Base-by-base conservation (phyloP, 2,329 filamentous ascomycete genomes). In the Aplosporella prunicola region DNA sequence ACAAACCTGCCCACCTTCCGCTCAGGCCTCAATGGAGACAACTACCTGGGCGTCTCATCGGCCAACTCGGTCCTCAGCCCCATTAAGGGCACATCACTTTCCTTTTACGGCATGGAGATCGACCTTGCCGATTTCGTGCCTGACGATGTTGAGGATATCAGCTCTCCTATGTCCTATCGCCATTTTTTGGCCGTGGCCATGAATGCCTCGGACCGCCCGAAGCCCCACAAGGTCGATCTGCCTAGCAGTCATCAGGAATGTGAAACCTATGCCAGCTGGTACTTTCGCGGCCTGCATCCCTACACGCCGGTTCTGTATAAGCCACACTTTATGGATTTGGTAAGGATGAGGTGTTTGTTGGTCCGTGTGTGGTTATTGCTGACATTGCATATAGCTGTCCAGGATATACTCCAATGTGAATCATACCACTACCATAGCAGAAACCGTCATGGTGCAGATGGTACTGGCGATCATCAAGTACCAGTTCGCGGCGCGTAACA, bases 241-340 rank as follows among this genome's bases (percentile, higher is more conserved):
- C 38, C 38, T 3, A 32, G 32, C 9, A 40, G 38, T 20, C 35
- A 40, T 20, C 35, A 32, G 26, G 38, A 40, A 29, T 40, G 38
- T 13, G 38, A 27, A 25, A 40, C 38, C n/a, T 86, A 82, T 50
- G 74, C 78, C 5, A 71, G 80, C 33, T 86, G 79, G 76, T 93
- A 82, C 53, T 84, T 91, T 42, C 65, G 78, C 30, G 77, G 79
- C 32, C 63, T 88, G 20, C 76, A 80, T 47, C 71, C 77, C 2
- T 91, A 85, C 53, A 64, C 79, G 9, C 85, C 86, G 3, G 58
- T 89, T 7, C 65, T 93, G n/a, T 82, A 91, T 61, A 80, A 80
- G 53, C 81, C 81, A 1, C 74, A 76, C 3, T 82, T 86, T 45
- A 71, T 84, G 65, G 63, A 67, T 32, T 56, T 88, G 49, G 76